These are phyloP conservation scores for Kentomonas sorsogonicus DNA, from an alignment of 208 protist genomes.

Conservation along the genomic window DNA sequence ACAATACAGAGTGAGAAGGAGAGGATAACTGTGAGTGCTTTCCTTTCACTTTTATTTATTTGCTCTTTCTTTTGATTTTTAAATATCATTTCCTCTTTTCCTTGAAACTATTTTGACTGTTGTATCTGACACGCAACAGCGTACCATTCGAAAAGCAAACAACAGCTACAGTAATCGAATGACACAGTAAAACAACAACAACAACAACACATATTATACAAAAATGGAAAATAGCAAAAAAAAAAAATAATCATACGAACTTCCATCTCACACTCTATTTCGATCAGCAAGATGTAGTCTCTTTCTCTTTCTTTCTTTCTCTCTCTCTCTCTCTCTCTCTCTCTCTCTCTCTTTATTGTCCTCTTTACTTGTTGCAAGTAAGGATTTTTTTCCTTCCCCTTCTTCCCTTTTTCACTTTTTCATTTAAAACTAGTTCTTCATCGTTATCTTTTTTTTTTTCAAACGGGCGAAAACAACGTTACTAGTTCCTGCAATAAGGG, in stretches of 20 bases:
- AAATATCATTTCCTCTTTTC: too few relatives aligned
- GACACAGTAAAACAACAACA: too few relatives aligned
- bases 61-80: too few relatives aligned
- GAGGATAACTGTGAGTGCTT: too few relatives aligned
- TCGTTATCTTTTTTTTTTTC: neutral
- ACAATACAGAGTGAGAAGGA: too few relatives aligned
- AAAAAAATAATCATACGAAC: neutral
- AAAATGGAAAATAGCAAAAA: conserved; percentile 2
- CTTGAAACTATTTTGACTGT: too few relatives aligned
- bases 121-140: too few relatives aligned
- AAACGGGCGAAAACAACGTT: neutral
- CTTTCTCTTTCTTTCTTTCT: neutral
- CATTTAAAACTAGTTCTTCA: neutral
- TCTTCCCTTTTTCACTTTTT: neutral
- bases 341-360: neutral
- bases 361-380: neutral
- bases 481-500: neutral
- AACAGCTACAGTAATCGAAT: too few relatives aligned
- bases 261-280: neutral
- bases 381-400: neutral
- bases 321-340: neutral
- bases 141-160: too few relatives aligned
- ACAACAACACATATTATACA: too few relatives aligned
- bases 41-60: too few relatives aligned
- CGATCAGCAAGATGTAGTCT: neutral